Evolutionary conservation across 2,329 filamentous ascomycete genomes (phyloP), one percentile per base, ranked within the genome.

Genomic region (Pochonia chlamydosporia): DNA sequence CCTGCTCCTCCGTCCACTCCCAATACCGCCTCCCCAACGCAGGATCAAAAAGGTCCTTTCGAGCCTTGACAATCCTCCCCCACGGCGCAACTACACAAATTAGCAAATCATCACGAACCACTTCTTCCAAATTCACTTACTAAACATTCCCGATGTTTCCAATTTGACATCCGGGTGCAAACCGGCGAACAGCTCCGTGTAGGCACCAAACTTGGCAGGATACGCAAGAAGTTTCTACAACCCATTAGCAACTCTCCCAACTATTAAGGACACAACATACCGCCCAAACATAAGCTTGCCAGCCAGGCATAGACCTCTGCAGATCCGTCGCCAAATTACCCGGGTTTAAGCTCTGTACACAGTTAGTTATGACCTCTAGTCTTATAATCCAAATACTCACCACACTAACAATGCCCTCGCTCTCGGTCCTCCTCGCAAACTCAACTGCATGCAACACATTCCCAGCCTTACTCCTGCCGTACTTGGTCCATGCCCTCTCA

Each of bases 401-500:
- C 26, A 36, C 33, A n/a, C 33, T 36, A 18, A 36, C 16, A 14
- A 41, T 18, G 21, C 59, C 63, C 40, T 64, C 59, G 0, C 49
- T n/a, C 18, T 53, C 55, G 50, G 61, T 16, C 46, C 56, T 48
- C 33, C 52, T 53, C 26, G 66, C 57, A 51, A 61, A 56, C 52
- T 65, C 60, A 11, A 52, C 53, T 11, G 58, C 55, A 37, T 65
- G 58, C 23, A 59, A 59, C 33, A 58, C 63, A 30, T 63, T 61
- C 1, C 59, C 61, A 1, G 59, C 59, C 45, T 62, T 64, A 46
- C 61, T 65, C 9, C 58, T 56, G 5, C 53, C 57, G 28, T 67
- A 67, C 46, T 60, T 59, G 23, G 45, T 37, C n/a, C 53, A 33
- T 14, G 52, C 46, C 9, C 46, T 54, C 41, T 58, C 52, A 3